phyloP scores from a whole-genome alignment of 192 early-diverging fungal species.

The Podila epigama region DNA sequence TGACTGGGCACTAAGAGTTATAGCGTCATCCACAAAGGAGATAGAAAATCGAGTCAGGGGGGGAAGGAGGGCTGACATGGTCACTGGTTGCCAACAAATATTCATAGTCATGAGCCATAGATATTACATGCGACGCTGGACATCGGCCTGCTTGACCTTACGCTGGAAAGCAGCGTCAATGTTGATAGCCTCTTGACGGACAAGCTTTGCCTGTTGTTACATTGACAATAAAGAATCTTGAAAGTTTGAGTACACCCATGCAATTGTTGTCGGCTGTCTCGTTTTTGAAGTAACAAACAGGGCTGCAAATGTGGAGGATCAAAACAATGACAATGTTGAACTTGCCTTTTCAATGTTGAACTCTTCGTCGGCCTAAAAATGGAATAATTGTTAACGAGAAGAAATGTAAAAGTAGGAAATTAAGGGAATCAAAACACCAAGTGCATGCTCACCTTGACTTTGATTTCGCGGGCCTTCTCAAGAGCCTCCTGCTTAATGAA shows the following conservation, averaged over 20 bases:
- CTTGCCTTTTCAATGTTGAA: constrained; percentile 98
- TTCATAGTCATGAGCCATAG: neutral
- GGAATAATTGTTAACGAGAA: too few species aligned
- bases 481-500: constrained; percentile 99
- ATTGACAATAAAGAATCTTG: neutral
- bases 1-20: constrained; percentile 77
- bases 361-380: constrained; percentile 92
- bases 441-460: constrained; percentile 81
- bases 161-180: constrained; percentile 96
- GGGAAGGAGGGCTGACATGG: neutral
- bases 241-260: too few species aligned
- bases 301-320: neutral
- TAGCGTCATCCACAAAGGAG: neutral
- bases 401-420: too few species aligned
- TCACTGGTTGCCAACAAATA: constrained; percentile 1
- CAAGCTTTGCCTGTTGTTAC: constrained; percentile 94
- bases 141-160: constrained; percentile 97
- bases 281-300: too few species aligned
- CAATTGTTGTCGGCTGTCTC: too few species aligned
- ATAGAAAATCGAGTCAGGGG: neutral
- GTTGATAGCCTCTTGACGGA: constrained; percentile 95
- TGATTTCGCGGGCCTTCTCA: constrained; percentile 98
- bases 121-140: constrained; percentile 93
- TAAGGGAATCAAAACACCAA: too few species aligned
- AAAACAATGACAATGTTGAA: neutral